Conservation (phyloP, 2,329 filamentous ascomycete species). For the Fusarium domesticum region DNA sequence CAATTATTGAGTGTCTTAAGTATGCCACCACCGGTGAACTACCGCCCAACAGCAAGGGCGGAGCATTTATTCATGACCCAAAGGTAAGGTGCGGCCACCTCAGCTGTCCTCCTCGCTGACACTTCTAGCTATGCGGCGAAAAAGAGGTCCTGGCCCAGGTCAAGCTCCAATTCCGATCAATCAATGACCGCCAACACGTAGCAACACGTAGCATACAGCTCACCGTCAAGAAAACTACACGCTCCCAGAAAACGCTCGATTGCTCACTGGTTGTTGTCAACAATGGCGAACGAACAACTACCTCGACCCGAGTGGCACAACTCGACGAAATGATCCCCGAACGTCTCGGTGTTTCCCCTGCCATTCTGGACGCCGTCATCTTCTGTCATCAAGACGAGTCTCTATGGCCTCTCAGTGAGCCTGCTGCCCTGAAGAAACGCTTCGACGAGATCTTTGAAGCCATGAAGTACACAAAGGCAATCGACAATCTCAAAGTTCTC, state of each 20-base stretch:
- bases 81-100: constrained; percentile 51
- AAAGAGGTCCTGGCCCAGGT: constrained; percentile 89
- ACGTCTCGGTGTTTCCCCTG: constrained; percentile 83
- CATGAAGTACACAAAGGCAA: constrained; percentile 93
- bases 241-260: constrained; percentile 81
- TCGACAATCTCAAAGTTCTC: constrained; percentile 87
- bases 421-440: constrained; percentile 78
- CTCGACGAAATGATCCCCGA: constrained; percentile 81
- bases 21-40: constrained; percentile 95
- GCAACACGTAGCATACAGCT: constrained; percentile 81
- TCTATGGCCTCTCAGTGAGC: constrained; percentile 92
- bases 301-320: constrained; percentile 78
- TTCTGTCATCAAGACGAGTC: constrained; percentile 99
- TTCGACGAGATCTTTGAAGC: constrained; percentile 99
- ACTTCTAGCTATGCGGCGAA: constrained; percentile 66
- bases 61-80: constrained; percentile 96
- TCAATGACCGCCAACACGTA: constrained; percentile 75
- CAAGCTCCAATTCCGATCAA: constrained; percentile 80
- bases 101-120: constrained; percentile 4
- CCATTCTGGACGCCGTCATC: constrained; percentile 90
- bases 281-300: constrained; percentile 73
- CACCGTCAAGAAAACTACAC: constrained; percentile 75
- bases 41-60: constrained; percentile 84
- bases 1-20: constrained; percentile 97
- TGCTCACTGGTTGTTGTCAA: constrained; percentile 71